These are phyloP conservation scores for Phanerochaete carnosa DNA, from an alignment of 768 basidiomycete genomes.

Conservation along the genomic window DNA sequence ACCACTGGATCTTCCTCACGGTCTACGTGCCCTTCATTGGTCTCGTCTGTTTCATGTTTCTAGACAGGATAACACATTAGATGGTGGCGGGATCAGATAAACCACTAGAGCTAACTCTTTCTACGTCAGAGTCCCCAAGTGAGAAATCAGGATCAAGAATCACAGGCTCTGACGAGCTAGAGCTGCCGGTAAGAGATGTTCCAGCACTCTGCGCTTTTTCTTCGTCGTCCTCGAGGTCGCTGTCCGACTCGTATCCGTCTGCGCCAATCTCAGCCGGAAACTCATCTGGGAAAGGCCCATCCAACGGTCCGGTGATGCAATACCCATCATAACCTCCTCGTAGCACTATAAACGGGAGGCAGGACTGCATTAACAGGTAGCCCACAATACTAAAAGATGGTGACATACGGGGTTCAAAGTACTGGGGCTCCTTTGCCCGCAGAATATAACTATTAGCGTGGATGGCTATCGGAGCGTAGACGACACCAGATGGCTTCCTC, in stretches of 20 bases:
- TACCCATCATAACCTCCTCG: not conserved
- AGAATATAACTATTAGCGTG: slow-evolving; percentile 8
- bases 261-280: not conserved
- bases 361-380: not conserved
- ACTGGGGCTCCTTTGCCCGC: not conserved
- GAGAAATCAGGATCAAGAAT: too few species aligned
- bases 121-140: too few species aligned
- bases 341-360: not conserved
- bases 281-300: not conserved
- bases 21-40: not conserved
- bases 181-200: not conserved
- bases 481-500: not conserved
- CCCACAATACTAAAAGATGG: too few species aligned
- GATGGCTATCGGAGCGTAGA: slow-evolving; percentile 6
- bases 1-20: not conserved
- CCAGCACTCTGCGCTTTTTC: not conserved
- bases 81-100: too few species aligned
- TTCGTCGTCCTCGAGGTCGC: slow-evolving; percentile 8
- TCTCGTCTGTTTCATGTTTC: too few species aligned
- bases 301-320: not conserved
- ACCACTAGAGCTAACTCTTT: too few species aligned
- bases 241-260: slow-evolving; percentile 2
- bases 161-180: not conserved
- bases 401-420: slow-evolving; percentile 5
- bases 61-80: too few species aligned